Evolutionary conservation across 2,329 filamentous ascomycete genomes (phyloP).

Genomic region (Neurospora sp.): DNA sequence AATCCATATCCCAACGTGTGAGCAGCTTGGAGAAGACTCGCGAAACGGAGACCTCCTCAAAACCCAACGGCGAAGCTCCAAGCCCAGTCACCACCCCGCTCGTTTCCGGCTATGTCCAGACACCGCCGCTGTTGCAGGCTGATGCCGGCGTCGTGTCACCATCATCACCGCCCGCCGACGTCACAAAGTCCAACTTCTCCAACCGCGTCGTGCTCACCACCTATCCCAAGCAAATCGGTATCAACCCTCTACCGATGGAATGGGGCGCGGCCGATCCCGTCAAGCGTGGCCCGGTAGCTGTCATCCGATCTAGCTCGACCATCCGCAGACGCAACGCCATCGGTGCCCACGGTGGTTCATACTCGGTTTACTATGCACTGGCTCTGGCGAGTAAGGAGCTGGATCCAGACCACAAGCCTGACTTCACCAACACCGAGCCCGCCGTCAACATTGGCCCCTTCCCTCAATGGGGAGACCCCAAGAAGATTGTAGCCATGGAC

Average conservation of each 20-base stretch:
- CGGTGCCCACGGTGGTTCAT: constrained; percentile 62
- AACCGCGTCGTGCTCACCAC: constrained; percentile 55
- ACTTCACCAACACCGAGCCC: constrained; percentile 71
- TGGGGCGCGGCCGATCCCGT: constrained; percentile 75
- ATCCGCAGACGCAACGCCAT: constrained; percentile 73
- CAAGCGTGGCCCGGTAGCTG: constrained; percentile 77
- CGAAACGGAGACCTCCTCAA: constrained; percentile 6
- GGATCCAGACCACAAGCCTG: constrained; percentile 66
- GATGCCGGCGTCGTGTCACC: constrained; percentile 17
- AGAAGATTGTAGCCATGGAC: constrained; percentile 97
- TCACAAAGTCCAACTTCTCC: constrained; percentile 34
- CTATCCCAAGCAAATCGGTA: constrained; percentile 88
- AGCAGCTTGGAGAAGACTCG: constrained; percentile 13
- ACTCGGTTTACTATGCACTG: constrained; percentile 90
- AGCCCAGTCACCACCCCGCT: constrained; percentile 10
- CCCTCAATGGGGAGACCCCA: constrained; percentile 76
- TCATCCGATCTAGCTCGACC: constrained; percentile 65
- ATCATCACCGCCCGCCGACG: constrained; percentile 21
- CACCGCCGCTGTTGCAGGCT: constrained; percentile 16
- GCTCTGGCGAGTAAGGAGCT: constrained; percentile 88
- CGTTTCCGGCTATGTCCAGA: constrained; percentile 11
- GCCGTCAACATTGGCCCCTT: constrained; percentile 85
- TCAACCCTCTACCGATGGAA: constrained; percentile 79
- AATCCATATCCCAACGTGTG: constrained; percentile 27
- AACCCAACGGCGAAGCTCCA: not conserved